Percentiles rank a stretch among this genome's conserved stretches.
Conservation (phyloP, 805 yeast genomes). For the Blastobotrys americana region DNA sequence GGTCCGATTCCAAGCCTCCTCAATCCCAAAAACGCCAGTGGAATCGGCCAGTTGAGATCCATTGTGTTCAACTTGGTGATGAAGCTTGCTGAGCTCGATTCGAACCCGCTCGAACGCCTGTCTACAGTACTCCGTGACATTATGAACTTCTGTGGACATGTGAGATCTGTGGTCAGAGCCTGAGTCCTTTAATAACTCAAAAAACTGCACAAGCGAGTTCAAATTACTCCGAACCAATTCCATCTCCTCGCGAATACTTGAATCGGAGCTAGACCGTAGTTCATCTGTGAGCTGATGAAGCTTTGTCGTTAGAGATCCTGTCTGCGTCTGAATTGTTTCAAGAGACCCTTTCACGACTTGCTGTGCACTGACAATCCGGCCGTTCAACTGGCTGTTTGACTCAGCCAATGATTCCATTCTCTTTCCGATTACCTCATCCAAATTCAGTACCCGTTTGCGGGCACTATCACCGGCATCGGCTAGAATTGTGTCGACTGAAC, state of each 20-base stretch:
- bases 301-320: not conserved
- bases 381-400: not conserved
- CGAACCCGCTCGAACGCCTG: not conserved
- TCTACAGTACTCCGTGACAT: not conserved
- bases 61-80: not conserved
- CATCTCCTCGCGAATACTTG: not conserved
- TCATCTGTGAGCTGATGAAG: not conserved
- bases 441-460: not conserved
- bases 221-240: not conserved
- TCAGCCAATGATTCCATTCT: not conserved
- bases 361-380: not conserved
- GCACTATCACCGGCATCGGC: not conserved
- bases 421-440: not conserved
- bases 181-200: not conserved
- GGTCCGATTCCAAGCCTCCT: not conserved
- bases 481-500: not conserved
- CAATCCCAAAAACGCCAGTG: not conserved
- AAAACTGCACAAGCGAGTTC: not conserved
- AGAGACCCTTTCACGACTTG: not conserved
- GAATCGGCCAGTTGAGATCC: not conserved
- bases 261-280: not conserved
- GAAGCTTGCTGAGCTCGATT: not conserved
- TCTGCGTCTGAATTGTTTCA: not conserved
- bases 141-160: not conserved
- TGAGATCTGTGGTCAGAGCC: not conserved